Evolutionary conservation across 73 alveolate species (phyloP), one percentile per base, ranked within the genome.

Genomic region (Paramecium sexaurelia): DNA sequence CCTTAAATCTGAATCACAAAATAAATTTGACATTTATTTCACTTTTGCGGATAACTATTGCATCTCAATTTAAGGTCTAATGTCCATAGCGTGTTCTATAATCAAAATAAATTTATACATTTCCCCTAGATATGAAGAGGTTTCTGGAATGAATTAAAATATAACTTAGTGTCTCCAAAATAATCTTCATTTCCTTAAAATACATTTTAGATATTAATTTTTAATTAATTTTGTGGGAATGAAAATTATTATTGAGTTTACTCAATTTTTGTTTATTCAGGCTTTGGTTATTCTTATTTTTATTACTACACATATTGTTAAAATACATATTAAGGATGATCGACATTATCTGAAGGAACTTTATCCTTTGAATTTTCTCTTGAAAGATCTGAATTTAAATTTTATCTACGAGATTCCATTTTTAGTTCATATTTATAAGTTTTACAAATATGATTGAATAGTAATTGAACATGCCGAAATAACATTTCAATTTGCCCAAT

Each of bases 61-160:
- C 39, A 78, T 78, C 20, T 78, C 90, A 4, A 45, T 8, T 78
- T 32, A 78, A 6, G 90, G 90, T 78, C 90, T 19, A 19, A 78
- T 43, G 24, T 78, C 90, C 22, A 78, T 37, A 0, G 73, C 68
- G 10, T 78, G 71, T 78, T 78, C 90, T 78, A 78, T 39, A 0
- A 40, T 41, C 6, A 41, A 9, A 19, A 5, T 5, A 39, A 22
- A 9, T 7, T 41, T 4, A 7, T 78, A 78, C 90, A 78, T 78
- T 78, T 78, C 29, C 90, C 90, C 19, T 29, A 6, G 8, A 78
- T 40, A 17, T 37, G 22, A 4, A 35, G 37, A 39, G 87, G 87
- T 73, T 39, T 33, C 36, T 15, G 6, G 6, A 66, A 15, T 78
- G 41, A 4, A 22, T 78, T 15, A 37, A 35, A 26, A 19, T 78